Percentiles rank a stretch among this genome's conserved stretches.
phyloP scores from a whole-genome alignment of 208 protist genomes.

The Borovskyia barvae region DNA sequence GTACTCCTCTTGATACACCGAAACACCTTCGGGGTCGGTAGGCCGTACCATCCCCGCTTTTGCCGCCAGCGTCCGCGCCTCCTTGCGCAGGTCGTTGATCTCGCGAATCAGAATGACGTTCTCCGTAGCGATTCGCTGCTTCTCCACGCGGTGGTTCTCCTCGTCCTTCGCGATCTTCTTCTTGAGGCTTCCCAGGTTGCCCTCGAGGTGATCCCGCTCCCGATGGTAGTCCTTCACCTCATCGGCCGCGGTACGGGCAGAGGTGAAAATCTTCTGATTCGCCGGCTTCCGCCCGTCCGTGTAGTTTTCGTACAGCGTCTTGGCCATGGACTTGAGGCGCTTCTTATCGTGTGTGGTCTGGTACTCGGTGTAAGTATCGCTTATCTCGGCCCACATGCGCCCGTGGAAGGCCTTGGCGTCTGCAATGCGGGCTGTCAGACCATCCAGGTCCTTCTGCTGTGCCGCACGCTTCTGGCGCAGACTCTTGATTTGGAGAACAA shows the following conservation, averaged over 20 bases:
- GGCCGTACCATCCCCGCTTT: slow-evolving; percentile 56
- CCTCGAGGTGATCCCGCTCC: slow-evolving; percentile 95
- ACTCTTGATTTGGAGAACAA: slow-evolving; percentile 92
- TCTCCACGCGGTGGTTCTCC: slow-evolving; percentile 90
- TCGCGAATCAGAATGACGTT: slow-evolving; percentile 95
- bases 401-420: slow-evolving; percentile 83
- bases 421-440: slow-evolving; percentile 62
- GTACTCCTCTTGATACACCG: slow-evolving; percentile 68
- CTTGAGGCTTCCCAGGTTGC: slow-evolving; percentile 92
- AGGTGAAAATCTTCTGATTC: slow-evolving; percentile 32
- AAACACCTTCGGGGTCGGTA: slow-evolving; percentile 45
- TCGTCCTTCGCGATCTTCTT: slow-evolving; percentile 93
- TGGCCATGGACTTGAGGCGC: slow-evolving; percentile 90
- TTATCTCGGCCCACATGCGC: slow-evolving; percentile 87
- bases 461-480: slow-evolving; percentile 93
- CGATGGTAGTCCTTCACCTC: slow-evolving; percentile 94
- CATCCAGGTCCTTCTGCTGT: slow-evolving; percentile 89
- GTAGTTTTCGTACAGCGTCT: slow-evolving; percentile 92
- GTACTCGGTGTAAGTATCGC: slow-evolving; percentile 61
- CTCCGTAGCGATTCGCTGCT: slow-evolving; percentile 92
- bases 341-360: slow-evolving; percentile 36
- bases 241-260: slow-evolving; percentile 80
- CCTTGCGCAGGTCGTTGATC: slow-evolving; percentile 96
- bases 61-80: slow-evolving; percentile 86
- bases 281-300: slow-evolving; percentile 41